These are phyloP conservation scores for Vachellia collinsii DNA, from an alignment of 306 rosid genomes.

Conservation along the genomic window DNA sequence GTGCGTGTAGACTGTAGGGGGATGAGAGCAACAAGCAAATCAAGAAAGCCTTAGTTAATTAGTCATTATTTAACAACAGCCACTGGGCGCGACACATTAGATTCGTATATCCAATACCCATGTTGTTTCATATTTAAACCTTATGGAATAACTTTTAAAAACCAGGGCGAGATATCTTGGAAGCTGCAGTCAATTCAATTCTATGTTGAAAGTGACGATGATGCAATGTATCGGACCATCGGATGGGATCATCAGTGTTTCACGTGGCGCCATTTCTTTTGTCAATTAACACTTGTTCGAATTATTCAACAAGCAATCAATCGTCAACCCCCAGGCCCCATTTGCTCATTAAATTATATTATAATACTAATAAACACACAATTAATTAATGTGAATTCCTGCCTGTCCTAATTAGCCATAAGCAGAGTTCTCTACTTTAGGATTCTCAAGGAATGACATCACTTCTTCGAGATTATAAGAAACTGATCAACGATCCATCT, in stretches of 20 bases:
- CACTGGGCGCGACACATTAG: not conserved
- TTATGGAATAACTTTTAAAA: not conserved
- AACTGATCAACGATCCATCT: too few relatives aligned
- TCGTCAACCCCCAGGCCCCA: not conserved
- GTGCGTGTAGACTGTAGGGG: not conserved
- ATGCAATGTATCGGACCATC: slow-evolving; percentile 30
- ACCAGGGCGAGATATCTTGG: not conserved
- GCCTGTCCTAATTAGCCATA: not conserved
- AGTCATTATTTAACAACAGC: not conserved
- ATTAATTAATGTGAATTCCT: not conserved
- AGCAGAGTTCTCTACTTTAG: too few relatives aligned
- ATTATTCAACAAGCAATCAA: not conserved
- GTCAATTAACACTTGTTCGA: not conserved
- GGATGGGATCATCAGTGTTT: slow-evolving; percentile 10
- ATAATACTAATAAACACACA: not conserved
- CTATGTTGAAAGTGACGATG: not conserved
- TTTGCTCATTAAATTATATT: not conserved
- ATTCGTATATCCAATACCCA: not conserved
- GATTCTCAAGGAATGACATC: too few relatives aligned
- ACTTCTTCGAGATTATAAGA: too few relatives aligned
- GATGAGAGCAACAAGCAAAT: not conserved
- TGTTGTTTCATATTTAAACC: not conserved
- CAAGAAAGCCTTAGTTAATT: not conserved
- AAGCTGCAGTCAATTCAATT: not conserved
- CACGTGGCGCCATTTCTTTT: not conserved